Percentiles rank a stretch among this genome's conserved stretches.
Evolutionary conservation across 306 rosid species (phyloP).

Genomic region (Ammopiptanthus mongolicus): DNA sequence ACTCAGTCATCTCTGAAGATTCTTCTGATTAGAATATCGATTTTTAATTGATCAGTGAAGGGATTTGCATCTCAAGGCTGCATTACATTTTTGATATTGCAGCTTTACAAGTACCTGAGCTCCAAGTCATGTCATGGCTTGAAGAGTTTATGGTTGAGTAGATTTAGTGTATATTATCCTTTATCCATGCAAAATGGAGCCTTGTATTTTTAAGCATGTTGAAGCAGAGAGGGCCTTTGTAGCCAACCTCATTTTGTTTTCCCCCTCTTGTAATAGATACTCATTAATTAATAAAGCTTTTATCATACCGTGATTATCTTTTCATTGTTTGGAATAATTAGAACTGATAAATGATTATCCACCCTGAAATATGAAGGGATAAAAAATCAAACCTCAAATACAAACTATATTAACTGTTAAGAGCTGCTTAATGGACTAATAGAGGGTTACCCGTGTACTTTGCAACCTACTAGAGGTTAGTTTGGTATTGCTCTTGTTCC

Average conservation of each 20-base stretch:
- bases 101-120: slow-evolving; percentile 31
- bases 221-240: slow-evolving; percentile 28
- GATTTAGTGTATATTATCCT: slow-evolving; percentile 36
- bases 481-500: too few species aligned
- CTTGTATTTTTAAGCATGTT: slow-evolving; percentile 32
- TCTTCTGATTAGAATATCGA: slow-evolving; percentile 59
- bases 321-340: not conserved
- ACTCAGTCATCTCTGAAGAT: slow-evolving; percentile 69
- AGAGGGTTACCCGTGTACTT: not conserved
- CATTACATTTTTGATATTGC: slow-evolving; percentile 46
- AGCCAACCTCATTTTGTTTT: slow-evolving; percentile 14
- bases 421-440: not conserved
- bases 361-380: not conserved
- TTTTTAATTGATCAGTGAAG: slow-evolving; percentile 21
- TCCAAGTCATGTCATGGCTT: slow-evolving; percentile 20
- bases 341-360: not conserved
- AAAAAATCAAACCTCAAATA: not conserved
- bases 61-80: slow-evolving; percentile 32
- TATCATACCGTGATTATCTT: not conserved
- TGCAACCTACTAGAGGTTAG: too few species aligned
- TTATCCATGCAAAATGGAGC: slow-evolving; percentile 38
- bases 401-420: not conserved
- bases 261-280: slow-evolving; percentile 30
- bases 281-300: slow-evolving; percentile 32
- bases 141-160: slow-evolving; percentile 17